These are phyloP conservation scores for Aspergillus sclerotioniger DNA, from an alignment of 495 filamentous ascomycete species.

Conservation along the genomic window DNA sequence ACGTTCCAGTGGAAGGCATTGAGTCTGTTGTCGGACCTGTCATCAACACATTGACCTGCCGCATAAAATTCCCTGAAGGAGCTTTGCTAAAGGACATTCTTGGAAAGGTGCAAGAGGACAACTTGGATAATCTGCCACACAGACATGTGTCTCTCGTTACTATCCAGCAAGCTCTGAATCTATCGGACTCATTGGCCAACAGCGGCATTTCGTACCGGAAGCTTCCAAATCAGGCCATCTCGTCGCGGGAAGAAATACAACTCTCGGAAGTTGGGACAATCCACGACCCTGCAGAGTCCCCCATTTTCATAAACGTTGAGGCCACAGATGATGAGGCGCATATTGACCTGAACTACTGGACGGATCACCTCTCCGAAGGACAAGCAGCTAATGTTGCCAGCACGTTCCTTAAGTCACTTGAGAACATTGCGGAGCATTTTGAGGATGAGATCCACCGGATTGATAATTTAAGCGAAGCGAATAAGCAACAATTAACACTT, in stretches of 20 bases:
- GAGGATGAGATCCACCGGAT: constrained; percentile 36
- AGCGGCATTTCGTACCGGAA: constrained; percentile 47
- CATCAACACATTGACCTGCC: constrained; percentile 53
- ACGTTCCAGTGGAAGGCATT: constrained; percentile 43
- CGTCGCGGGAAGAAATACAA: constrained; percentile 30
- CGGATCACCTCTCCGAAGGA: constrained; percentile 42
- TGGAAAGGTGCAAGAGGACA: constrained; percentile 47
- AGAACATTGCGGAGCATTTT: constrained; percentile 38
- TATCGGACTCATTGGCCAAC: constrained; percentile 32
- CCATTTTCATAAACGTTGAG: constrained; percentile 55
- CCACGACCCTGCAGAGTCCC: constrained; percentile 57
- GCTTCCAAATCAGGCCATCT: constrained; percentile 27
- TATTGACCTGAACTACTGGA: constrained; percentile 60
- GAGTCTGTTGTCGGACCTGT: constrained; percentile 52
- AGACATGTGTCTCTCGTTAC: constrained; percentile 52
- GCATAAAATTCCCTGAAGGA: constrained; percentile 1
- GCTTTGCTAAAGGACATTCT: constrained; percentile 25
- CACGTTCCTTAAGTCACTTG: constrained; percentile 45
- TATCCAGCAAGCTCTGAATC: constrained; percentile 47
- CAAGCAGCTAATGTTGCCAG: constrained; percentile 53
- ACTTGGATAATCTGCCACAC: constrained; percentile 47
- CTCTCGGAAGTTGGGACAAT: constrained; percentile 41
- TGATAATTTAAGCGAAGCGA: constrained; percentile 35
- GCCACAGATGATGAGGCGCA: constrained; percentile 40
- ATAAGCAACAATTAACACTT: constrained; percentile 34